These are phyloP conservation scores for Clavariopsis aquatica DNA, from an alignment of 495 filamentous ascomycete genomes.

Conservation along the genomic window DNA sequence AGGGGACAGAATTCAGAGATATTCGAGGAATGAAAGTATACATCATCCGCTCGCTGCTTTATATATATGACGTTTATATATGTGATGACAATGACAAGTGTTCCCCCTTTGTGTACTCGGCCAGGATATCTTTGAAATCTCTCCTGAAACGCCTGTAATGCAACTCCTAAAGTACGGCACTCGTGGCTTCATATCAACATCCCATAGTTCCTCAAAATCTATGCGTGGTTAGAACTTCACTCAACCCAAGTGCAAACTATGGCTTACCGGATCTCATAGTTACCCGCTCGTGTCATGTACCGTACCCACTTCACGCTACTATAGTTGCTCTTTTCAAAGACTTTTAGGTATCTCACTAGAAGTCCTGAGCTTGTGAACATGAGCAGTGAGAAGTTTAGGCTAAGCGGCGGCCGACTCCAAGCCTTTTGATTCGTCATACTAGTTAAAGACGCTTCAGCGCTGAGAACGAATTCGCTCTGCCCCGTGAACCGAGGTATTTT, in stretches of 20 bases:
- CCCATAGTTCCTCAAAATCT: slow-evolving; percentile 7
- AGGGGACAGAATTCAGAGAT: not conserved
- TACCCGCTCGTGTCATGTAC: slow-evolving; percentile 96
- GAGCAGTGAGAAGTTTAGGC: slow-evolving; percentile 84
- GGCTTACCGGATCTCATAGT: slow-evolving; percentile 70
- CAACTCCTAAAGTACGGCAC: slow-evolving; percentile 3
- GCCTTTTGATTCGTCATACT: slow-evolving; percentile 98
- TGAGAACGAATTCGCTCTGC: slow-evolving; percentile 90
- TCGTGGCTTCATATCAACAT: not conserved
- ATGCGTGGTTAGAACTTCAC: not conserved
- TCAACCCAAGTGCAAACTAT: not conserved
- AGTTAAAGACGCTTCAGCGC: slow-evolving; percentile 88
- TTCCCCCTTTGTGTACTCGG: not conserved
- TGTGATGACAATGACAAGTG: not conserved
- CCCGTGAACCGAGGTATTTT: slow-evolving; percentile 97
- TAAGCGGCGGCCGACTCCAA: slow-evolving; percentile 92
- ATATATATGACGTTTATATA: too few relatives aligned
- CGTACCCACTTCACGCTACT: slow-evolving; percentile 98
- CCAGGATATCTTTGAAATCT: not conserved
- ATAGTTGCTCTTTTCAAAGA: slow-evolving; percentile 99
- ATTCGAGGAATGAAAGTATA: not conserved
- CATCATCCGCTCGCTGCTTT: too few relatives aligned
- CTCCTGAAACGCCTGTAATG: slow-evolving; percentile 15
- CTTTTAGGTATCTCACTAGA: slow-evolving; percentile 93
- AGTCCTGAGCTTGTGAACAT: slow-evolving; percentile 98